A percentile compares a stretch with the other conserved stretches of the same genome.
Evolutionary conservation across 208 protist species (phyloP).

Genomic region (Acanthamoeba castellanii): DNA sequence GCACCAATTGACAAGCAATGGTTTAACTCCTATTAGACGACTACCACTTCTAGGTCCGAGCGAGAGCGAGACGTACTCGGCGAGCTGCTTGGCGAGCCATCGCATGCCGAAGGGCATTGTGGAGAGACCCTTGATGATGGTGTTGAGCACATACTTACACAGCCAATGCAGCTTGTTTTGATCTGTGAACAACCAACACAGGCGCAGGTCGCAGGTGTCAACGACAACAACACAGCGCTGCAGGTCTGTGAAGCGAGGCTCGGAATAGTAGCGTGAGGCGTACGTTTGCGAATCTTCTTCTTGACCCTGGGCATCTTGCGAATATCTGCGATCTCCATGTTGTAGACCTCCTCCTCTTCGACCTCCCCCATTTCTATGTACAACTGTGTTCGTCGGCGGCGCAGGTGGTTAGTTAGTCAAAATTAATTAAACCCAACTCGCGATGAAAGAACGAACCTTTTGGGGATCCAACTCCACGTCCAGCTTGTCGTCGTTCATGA

Average conservation of each 20-base stretch:
- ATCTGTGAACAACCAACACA: background rate
- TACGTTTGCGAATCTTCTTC: slow-evolving; percentile 65
- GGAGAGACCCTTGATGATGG: slow-evolving; percentile 53
- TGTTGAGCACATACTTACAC: slow-evolving; percentile 65
- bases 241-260: background rate
- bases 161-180: slow-evolving; percentile 61
- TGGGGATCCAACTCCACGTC: slow-evolving; percentile 56
- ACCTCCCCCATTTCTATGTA: slow-evolving; percentile 68
- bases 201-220: background rate
- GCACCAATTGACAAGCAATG: background rate
- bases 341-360: slow-evolving; percentile 54
- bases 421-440: background rate
- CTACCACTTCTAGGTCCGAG: background rate
- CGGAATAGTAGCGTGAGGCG: background rate
- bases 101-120: slow-evolving; percentile 71
- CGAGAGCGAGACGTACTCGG: background rate
- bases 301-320: slow-evolving; percentile 65
- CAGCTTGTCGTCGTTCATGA: slow-evolving; percentile 66
- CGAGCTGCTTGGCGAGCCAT: slow-evolving; percentile 70
- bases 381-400: background rate
- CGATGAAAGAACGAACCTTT: background rate
- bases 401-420: background rate
- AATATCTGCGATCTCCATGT: slow-evolving; percentile 69
- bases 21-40: background rate
- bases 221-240: no score